Evolutionary conservation across 768 basidiomycete genomes (phyloP), one percentile per base, ranked within the genome.

Genomic region (Lactarius sp.): DNA sequence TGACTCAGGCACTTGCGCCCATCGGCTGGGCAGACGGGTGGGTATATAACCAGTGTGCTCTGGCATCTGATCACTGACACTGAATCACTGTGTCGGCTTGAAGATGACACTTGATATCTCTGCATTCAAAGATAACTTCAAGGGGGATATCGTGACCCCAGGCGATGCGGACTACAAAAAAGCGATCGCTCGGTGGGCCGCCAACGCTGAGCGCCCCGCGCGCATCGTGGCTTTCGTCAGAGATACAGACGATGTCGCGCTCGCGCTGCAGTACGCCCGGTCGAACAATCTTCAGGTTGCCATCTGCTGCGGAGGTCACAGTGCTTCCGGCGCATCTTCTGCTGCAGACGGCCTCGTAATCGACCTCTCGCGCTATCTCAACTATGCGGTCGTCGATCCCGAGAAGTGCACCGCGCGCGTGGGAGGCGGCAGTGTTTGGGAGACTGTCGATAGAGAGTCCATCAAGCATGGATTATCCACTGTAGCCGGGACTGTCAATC

Each of bases 221-320:
- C 73, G 73, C 14, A 50, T 80, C 14, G 76, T 82, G 37, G 79
- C 76, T 0, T 80, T 76, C 66, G 77, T 77, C 7, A 80, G 78
- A 61, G 74, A 77, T 57, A 73, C 72, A 4, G 59, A 75, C 42
- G 81, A 82, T 65, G 73, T 82, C 41, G 66, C 72, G 0, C 57
- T 69, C 1, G 73, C 76, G 6, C 70, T 83, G 59, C 65, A 69
- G 27, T 77, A 74, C 49, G 79, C 81, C 1, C 70, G 67, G 52
- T 64, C 68, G 6, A 73, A 76, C 36, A 63, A 69, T 4, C 69
- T 81, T 3, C 71, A 73, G 18, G 69, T 82, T 27, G 80, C 79
- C 7, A 73, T 83, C 59, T 69, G 73, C 20, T 77, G 81, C n/a
- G 83, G 82, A 4, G 82, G 81, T 0, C 83, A 83, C 62, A 79